Evolutionary conservation across 768 basidiomycete genomes (phyloP).

Genomic region (Baorangia bicolor): DNA sequence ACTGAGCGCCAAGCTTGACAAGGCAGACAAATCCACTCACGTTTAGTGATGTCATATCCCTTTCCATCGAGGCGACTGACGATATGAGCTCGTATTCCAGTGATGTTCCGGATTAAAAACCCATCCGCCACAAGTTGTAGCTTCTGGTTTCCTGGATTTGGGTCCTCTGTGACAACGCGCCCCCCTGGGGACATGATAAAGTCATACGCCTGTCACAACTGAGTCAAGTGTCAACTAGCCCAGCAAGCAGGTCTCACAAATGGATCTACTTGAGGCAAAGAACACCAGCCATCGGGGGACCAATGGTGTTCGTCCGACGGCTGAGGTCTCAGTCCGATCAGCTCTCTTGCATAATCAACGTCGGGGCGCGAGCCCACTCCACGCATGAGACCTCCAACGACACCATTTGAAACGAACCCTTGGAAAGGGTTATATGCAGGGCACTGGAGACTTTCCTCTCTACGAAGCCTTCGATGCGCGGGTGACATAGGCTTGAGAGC

Average conservation of each 20-base stretch:
- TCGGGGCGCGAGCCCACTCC: conserved; percentile 76
- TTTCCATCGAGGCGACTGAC: conserved; percentile 77
- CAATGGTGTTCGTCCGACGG: conserved; percentile 55
- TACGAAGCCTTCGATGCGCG: conserved; percentile 58
- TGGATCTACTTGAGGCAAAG: conserved; percentile 60
- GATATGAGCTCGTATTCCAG: conserved; percentile 76
- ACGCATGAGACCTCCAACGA: conserved; percentile 50
- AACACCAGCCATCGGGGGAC: conserved; percentile 75
- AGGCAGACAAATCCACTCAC: conserved; percentile 43
- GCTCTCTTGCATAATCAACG: conserved; percentile 73
- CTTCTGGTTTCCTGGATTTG: conserved; percentile 66
- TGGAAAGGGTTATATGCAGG: conserved; percentile 58
- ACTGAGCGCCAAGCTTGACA: conserved; percentile 3
- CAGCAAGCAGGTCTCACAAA: conserved; percentile 50
- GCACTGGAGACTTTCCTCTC: conserved; percentile 69
- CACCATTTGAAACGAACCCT: conserved; percentile 31
- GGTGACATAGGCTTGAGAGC: conserved; percentile 58
- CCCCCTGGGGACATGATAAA: conserved; percentile 73
- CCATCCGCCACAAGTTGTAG: conserved; percentile 63
- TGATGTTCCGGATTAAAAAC: conserved; percentile 71
- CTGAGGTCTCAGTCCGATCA: conserved; percentile 56
- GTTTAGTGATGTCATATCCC: conserved; percentile 83
- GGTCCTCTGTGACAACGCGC: conserved; percentile 55
- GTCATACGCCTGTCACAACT: conserved; percentile 63
- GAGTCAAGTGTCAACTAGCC: neutral